These are phyloP conservation scores for Esteya vermicola DNA, from an alignment of 2,329 filamentous ascomycete species.

Conservation along the genomic window DNA sequence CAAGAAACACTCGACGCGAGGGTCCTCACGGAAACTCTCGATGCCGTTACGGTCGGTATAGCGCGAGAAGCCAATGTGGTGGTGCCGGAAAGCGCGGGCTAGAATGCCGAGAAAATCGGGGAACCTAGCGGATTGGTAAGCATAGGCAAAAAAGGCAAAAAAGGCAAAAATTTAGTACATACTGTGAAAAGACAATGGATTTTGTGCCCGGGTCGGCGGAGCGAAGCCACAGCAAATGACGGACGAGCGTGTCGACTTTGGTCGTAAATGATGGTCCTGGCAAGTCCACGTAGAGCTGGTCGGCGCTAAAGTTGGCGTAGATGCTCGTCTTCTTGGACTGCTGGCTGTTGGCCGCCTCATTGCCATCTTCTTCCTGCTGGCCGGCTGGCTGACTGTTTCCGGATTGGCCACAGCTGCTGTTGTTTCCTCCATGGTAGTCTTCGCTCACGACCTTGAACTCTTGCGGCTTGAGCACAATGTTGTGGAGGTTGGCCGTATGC, in stretches of 20 bases:
- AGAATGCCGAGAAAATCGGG: conserved; percentile 67
- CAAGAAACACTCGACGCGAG: conserved; percentile 65
- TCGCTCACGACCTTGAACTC: conserved; percentile 49
- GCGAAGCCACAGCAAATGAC: conserved; percentile 77
- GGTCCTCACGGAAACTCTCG: conserved; percentile 61
- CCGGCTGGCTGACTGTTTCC: neutral
- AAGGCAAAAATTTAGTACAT: conserved; percentile 6
- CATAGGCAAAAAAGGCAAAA: neutral
- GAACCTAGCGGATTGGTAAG: conserved; percentile 31
- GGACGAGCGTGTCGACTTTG: conserved; percentile 72
- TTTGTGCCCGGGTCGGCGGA: conserved; percentile 76
- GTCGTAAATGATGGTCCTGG: conserved; percentile 64
- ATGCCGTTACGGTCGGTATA: conserved; percentile 59
- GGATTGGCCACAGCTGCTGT: conserved; percentile 3
- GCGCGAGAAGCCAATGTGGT: conserved; percentile 58
- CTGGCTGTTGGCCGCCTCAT: neutral
- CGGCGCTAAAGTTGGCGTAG: conserved; percentile 61
- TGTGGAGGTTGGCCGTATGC: conserved; percentile 54
- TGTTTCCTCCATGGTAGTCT: conserved; percentile 13
- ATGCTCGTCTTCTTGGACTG: conserved; percentile 34
- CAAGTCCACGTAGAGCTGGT: conserved; percentile 61
- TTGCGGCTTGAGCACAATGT: conserved; percentile 71
- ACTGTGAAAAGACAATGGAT: conserved; percentile 86
- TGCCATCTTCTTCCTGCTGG: neutral
- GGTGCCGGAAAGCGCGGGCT: conserved; percentile 50